phyloP scores from a whole-genome alignment of 2,329 filamentous ascomycete genomes.

The Exophiala alcalophila region DNA sequence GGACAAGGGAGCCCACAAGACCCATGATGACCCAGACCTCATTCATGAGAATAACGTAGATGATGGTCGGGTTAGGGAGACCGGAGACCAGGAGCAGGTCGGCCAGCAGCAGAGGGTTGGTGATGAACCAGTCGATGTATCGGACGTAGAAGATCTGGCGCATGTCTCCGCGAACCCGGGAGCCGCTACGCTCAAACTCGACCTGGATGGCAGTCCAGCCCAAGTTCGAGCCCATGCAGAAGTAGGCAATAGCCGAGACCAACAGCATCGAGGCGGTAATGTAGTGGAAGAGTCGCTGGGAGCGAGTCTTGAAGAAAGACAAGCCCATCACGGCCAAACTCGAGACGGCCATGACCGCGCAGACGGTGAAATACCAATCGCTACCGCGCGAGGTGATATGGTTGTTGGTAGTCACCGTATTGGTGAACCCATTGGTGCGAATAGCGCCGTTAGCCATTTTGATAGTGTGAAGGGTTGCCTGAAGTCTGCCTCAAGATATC shows the following conservation, averaged over 20 bases:
- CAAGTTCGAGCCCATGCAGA: conserved; percentile 64
- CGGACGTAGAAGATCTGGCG: conserved; percentile 66
- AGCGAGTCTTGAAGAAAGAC: conserved; percentile 25
- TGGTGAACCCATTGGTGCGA: conserved; percentile 29
- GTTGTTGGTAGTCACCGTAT: conserved; percentile 31
- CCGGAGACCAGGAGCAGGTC: conserved; percentile 63
- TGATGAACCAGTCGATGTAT: conserved; percentile 64
- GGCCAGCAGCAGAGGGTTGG: conserved; percentile 61
- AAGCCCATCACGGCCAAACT: conserved; percentile 26
- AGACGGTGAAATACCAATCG: conserved; percentile 30
- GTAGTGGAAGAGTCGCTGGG: conserved; percentile 30
- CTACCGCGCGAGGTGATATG: conserved; percentile 30
- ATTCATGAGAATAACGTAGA: conserved; percentile 61
- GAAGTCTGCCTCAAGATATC: background rate
- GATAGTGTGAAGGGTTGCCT: background rate
- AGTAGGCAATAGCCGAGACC: conserved; percentile 57
- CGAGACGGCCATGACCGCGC: conserved; percentile 23
- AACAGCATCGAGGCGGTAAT: conserved; percentile 28
- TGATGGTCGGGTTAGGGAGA: conserved; percentile 62
- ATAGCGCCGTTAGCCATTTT: conserved; percentile 28
- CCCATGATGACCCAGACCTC: conserved; percentile 66
- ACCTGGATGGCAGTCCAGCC: conserved; percentile 63
- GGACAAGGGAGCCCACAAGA: conserved; percentile 63
- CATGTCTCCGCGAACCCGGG: conserved; percentile 49
- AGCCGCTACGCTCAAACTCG: conserved; percentile 52